These are phyloP conservation scores for Serpula lacrymans DNA, from an alignment of 768 basidiomycete species.

Conservation along the genomic window DNA sequence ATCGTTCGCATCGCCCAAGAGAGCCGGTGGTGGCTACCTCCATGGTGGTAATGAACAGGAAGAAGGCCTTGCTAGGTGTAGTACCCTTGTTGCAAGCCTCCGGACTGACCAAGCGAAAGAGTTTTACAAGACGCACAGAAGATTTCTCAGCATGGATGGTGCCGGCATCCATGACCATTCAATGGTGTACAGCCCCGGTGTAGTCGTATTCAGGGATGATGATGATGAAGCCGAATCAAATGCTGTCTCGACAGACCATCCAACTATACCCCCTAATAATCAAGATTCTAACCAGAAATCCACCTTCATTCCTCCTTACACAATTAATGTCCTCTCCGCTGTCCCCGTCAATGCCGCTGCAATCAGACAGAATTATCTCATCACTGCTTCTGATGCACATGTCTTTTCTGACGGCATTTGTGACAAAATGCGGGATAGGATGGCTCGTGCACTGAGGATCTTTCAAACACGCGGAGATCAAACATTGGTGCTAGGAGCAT, in stretches of 20 bases:
- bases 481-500: constrained; percentile 40
- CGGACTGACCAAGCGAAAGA: constrained; percentile 26
- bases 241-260: constrained; percentile 9
- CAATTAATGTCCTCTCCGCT: constrained; percentile 37
- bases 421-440: constrained; percentile 43
- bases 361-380: constrained; percentile 35
- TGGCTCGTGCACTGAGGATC: constrained; percentile 42
- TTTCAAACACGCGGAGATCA: constrained; percentile 40
- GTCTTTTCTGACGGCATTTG: constrained; percentile 38
- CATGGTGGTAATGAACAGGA: constrained; percentile 46
- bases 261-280: not conserved
- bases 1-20: constrained; percentile 42
- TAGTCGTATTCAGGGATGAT: constrained; percentile 41
- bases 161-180: constrained; percentile 44
- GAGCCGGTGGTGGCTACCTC: constrained; percentile 42
- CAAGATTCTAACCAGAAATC: too few relatives aligned
- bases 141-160: constrained; percentile 31
- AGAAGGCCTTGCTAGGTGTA: constrained; percentile 38
- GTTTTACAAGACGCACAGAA: constrained; percentile 40
- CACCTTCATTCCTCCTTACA: constrained; percentile 36
- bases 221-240: constrained; percentile 17
- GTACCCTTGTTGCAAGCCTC: constrained; percentile 38
- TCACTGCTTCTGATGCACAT: constrained; percentile 29
- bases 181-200: constrained; percentile 44
- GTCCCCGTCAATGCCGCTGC: constrained; percentile 43